Evolutionary conservation across 1,139 yeast genomes (phyloP), one percentile per base, ranked within the genome.

Genomic region (Kodamaea plutei): DNA sequence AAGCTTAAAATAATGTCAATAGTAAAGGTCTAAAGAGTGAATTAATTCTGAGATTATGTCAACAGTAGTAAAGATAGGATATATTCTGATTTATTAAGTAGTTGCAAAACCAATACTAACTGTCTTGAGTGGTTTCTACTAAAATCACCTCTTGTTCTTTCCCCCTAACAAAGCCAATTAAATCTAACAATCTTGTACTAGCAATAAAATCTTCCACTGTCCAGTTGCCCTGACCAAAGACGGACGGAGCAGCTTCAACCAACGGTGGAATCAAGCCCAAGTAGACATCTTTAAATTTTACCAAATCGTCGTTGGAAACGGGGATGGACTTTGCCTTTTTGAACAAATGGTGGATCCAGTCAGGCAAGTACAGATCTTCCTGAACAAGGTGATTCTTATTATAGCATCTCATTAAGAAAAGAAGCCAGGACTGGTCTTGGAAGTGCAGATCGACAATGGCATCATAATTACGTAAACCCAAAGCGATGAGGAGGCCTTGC

Each of bases 211-310:
- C 71, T 34, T 73, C 71, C 5, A 80, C 70, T 2, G 76, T 66
- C 87, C 89, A 81, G 20, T 69, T 67, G 5, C 88, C 89, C 26
- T 52, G 56, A 15, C 58, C 62, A 45, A 67, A 81, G 1, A 81
- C 67, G 41, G 78, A 85, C 2, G 89, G 89, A 4, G 78, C 73
- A 20, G 69, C 66, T 25, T 61, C 49, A 9, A 68, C 54, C 33
- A 80, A 52, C 2, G 63, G 67, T 9, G 83, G 80, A 33, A 80
- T 71, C 26, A 80, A 58, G 1, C 70, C 61, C 33, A 72, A 71
- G 49, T 79, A 79, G 25, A 79, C 52, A 2, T 66, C 69, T 41
- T 68, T 57, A 49, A 67, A 78, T 36, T 76, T 82, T 13, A 69
- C 39, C 3, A 79, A 71, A 40, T 80, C 87, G 10, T 61, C 62